Evolutionary conservation across 495 filamentous ascomycete species (phyloP).

Genomic region (Penicillium soppii): DNA sequence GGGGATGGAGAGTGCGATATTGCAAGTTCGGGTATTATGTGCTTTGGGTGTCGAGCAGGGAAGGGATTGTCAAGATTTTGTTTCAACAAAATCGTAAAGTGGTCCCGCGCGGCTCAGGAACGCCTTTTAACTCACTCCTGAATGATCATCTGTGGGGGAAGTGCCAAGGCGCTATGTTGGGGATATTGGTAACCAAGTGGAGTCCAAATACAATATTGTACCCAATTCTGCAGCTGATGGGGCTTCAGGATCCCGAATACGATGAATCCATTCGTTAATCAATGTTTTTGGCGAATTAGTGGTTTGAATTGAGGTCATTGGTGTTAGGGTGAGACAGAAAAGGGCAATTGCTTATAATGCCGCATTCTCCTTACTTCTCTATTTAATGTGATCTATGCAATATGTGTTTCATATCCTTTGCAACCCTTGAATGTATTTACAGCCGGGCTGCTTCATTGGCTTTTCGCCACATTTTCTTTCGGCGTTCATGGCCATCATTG

Average conservation of each 20-base stretch:
- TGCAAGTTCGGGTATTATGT: neutral
- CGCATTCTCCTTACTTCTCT: neutral
- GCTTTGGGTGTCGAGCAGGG: neutral
- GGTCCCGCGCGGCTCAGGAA: neutral
- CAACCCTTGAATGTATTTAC: conserved; percentile 2
- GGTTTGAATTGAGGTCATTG: neutral
- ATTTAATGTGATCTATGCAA: neutral
- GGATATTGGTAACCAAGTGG: conserved; percentile 9
- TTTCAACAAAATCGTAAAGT: too few species aligned
- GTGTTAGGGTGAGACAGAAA: neutral
- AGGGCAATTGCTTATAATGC: neutral
- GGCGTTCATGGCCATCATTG: conserved; percentile 43
- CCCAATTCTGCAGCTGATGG: neutral
- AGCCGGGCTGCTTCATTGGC: conserved; percentile 31
- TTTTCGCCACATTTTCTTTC: conserved; percentile 51
- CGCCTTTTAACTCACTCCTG: conserved; percentile 2
- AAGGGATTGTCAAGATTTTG: neutral
- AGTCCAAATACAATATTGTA: too few species aligned
- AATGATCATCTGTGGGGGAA: neutral
- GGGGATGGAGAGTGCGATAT: neutral
- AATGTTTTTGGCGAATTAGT: neutral
- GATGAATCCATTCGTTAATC: neutral
- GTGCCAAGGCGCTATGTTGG: conserved; percentile 4
- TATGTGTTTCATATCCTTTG: neutral
- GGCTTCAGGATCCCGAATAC: neutral